phyloP scores from a whole-genome alignment of 2,329 filamentous ascomycete species.

The Beauveria scarabaeidicola region DNA sequence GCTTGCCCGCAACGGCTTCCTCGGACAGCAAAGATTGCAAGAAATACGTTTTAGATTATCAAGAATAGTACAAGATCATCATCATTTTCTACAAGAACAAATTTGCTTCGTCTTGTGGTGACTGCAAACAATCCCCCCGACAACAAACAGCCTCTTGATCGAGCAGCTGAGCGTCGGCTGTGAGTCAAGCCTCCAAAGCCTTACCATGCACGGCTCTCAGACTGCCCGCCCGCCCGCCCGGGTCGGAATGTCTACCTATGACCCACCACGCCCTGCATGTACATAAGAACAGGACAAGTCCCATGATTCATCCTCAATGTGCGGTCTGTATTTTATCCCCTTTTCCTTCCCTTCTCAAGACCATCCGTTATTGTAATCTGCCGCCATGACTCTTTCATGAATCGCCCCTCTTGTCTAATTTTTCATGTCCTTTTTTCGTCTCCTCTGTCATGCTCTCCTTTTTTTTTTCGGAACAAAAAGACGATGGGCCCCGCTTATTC shows the following conservation, averaged over 20 bases:
- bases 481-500: background rate
- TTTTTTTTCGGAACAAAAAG: background rate
- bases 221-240: background rate
- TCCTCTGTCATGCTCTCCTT: background rate
- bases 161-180: background rate
- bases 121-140: no score
- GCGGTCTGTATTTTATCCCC: background rate
- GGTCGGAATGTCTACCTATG: background rate
- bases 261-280: background rate
- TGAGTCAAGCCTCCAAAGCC: background rate
- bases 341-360: background rate
- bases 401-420: background rate
- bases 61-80: background rate
- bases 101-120: background rate
- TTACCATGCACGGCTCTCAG: conserved; percentile 1
- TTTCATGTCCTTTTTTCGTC: background rate
- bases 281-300: background rate
- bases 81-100: background rate
- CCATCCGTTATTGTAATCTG: no score
- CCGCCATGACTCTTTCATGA: no score
- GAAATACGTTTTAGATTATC: background rate
- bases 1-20: no score
- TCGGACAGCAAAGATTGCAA: background rate
- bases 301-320: background rate
- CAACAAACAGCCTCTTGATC: background rate